Base-by-base conservation (phyloP, 805 yeast species). In the Cyberlindnera japonica region DNA sequence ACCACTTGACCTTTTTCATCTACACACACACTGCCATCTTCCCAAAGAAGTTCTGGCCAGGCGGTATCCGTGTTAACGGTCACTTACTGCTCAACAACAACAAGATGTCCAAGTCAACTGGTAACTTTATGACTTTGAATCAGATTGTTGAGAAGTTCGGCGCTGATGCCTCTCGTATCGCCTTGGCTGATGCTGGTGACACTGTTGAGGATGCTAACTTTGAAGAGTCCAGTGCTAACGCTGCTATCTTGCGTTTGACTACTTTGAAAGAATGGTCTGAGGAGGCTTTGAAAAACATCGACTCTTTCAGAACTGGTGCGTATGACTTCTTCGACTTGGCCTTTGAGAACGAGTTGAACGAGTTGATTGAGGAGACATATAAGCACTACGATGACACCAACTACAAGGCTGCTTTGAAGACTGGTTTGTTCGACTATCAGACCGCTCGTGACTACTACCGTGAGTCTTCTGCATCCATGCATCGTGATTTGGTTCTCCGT, bases 151-250 rank as follows among this genome's bases (percentile, higher is more conserved):
- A 79, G 55, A 93, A 93, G 67, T 93, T 81, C 53, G 99, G 99
- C 64, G 95, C 98, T 37, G 99, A 93, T 65, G 97, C 98, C 30
- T 72, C 96, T 10, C 84, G 99, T 74, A 86, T 93, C 63, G 97
- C 99, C 5, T 71, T 93, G 50, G 99, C 98, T 33, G 99, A 93
- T 71, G 96, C 97, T 38, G 99, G 99, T 72, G 99, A 93, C 63
- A 73, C 93, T 31, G 79, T 89, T 52, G 99, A 93, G 69, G 99
- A 93, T 65, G 99, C 99, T 38, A 93, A 93, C 72, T 86, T 93
- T 59, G 99, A 93, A 58, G 99, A 93, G 69, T 70, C 88, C 45
- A 90, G 82, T 59, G 99, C 99, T 40, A 93, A 93, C 59, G 96
- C 99, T 34, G 97, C 98, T 20, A 91, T 93, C 62, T 76, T 93